Percentiles rank a stretch among this genome's conserved stretches.
Evolutionary conservation across 805 yeast species (phyloP).

Genomic region (Priceomyces carsonii): DNA sequence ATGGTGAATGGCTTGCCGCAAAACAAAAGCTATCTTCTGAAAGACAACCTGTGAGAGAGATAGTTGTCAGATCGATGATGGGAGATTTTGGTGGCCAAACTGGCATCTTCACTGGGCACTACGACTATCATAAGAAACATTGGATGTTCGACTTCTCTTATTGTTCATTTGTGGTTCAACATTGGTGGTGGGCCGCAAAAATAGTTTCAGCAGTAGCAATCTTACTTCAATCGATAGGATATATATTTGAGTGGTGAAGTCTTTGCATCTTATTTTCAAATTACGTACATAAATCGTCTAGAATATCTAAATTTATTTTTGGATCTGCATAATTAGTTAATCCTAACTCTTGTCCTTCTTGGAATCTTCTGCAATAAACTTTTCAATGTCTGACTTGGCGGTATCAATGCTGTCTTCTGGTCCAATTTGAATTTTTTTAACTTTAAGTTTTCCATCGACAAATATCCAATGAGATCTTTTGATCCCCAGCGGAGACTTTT

Average conservation of each 20-base stretch:
- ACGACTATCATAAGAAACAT: constrained; percentile 34
- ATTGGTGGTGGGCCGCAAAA: constrained; percentile 93
- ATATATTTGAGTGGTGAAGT: constrained; percentile 8
- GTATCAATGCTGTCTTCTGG: constrained; percentile 54
- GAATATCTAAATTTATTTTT: too few relatives aligned
- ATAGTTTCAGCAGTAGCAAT: constrained; percentile 37
- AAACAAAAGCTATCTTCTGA: constrained; percentile 29
- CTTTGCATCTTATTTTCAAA: too few relatives aligned
- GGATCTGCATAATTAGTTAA: too few relatives aligned
- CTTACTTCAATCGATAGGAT: constrained; percentile 26
- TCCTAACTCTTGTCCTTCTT: not conserved
- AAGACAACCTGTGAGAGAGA: constrained; percentile 57
- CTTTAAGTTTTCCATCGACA: constrained; percentile 66
- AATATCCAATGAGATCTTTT: constrained; percentile 93
- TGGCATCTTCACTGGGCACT: constrained; percentile 80
- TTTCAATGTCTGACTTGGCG: constrained; percentile 59
- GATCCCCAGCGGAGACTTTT: constrained; percentile 73
- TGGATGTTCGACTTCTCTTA: constrained; percentile 73
- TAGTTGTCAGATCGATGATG: constrained; percentile 92
- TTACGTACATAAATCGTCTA: too few relatives aligned
- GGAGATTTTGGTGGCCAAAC: constrained; percentile 92
- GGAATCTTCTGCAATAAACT: constrained; percentile 28
- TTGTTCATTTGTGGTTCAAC: constrained; percentile 86
- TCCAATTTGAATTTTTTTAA: constrained; percentile 53
- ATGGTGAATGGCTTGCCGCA: constrained; percentile 60